Evolutionary conservation across 495 filamentous ascomycete genomes (phyloP), one percentile per base, ranked within the genome.

Genomic region (Tuber aestivum): DNA sequence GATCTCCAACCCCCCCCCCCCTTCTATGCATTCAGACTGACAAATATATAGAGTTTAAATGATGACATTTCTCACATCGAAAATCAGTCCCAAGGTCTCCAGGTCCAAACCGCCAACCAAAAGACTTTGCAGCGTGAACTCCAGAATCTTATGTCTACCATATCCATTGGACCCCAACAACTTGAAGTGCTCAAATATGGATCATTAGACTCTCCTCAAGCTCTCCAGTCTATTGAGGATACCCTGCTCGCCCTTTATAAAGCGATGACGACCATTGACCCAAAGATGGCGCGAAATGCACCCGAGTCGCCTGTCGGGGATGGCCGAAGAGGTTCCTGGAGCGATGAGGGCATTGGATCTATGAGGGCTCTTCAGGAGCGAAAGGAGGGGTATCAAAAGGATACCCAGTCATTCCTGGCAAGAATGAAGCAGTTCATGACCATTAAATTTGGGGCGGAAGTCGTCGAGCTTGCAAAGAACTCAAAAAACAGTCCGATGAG

Each of bases 51-150:
- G 93, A 98, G 93, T 69, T 87, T 99, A 4, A 93, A 94, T 73
- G 94, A 97, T 45, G 95, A 99, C 84, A 94, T 99, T 69, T 90
- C 94, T 9, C 97, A 95, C 82, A 97, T 99, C 72, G 95, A 99
- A 85, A 93, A 96, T 14, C 95, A 98, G 83, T 94, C 93, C 8
- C 94, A 98, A 85, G 96, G 95, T 85, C 84, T 99, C 37, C 96
- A 98, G 81, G 94, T 99, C 32, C 95, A 97, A 83, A 93, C 95
- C 32, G 94, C 96, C 35, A 99, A 99, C 81, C 96, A 99, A 84
- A 97, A 96, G 84, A 89, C 97, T 44, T 88, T 99, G 40, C 93
- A 94, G 82, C 92, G 89, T 69, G 95, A 99, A 83, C 87, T 99
- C 6, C 89, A 94, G 79, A 87, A 86, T 9, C 85, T 99, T 27